phyloP scores from a whole-genome alignment of 2,329 filamentous ascomycete genomes.

The Arthroderma sp. region DNA sequence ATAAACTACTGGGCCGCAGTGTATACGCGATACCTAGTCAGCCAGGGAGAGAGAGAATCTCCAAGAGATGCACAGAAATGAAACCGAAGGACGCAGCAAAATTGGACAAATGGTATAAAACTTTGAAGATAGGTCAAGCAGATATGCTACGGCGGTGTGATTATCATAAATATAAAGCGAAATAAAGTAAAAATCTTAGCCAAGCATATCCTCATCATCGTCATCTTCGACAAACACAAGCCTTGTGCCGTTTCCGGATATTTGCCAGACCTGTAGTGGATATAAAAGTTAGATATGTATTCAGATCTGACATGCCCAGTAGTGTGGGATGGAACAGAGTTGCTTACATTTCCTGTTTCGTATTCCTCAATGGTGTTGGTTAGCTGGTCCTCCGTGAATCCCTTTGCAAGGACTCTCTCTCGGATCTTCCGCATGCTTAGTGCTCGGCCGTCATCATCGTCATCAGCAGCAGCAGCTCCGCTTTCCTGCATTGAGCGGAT shows the following conservation, averaged over 20 bases:
- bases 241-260: slow-evolving; percentile 54
- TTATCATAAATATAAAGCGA: too few relatives aligned
- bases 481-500: slow-evolving; percentile 78
- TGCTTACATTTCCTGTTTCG: slow-evolving; percentile 71
- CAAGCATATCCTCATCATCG: slow-evolving; percentile 42
- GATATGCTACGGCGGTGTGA: too few relatives aligned
- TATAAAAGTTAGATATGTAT: not conserved
- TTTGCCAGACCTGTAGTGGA: slow-evolving; percentile 58
- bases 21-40: too few relatives aligned
- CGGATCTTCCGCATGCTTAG: slow-evolving; percentile 78
- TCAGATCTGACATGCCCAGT: not conserved
- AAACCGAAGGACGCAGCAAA: too few relatives aligned
- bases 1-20: too few relatives aligned
- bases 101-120: too few relatives aligned
- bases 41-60: too few relatives aligned
- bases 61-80: too few relatives aligned
- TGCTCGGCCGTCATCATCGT: slow-evolving; percentile 56
- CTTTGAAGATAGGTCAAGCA: too few relatives aligned
- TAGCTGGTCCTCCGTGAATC: slow-evolving; percentile 92
- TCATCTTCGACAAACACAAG: slow-evolving; percentile 55
- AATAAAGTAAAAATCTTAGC: slow-evolving; percentile 13
- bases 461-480: slow-evolving; percentile 62
- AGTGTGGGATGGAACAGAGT: slow-evolving; percentile 4
- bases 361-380: slow-evolving; percentile 80
- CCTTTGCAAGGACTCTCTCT: slow-evolving; percentile 86